Conservation (phyloP, 2,329 filamentous ascomycete species). For the Sclerotinia spermophila region DNA sequence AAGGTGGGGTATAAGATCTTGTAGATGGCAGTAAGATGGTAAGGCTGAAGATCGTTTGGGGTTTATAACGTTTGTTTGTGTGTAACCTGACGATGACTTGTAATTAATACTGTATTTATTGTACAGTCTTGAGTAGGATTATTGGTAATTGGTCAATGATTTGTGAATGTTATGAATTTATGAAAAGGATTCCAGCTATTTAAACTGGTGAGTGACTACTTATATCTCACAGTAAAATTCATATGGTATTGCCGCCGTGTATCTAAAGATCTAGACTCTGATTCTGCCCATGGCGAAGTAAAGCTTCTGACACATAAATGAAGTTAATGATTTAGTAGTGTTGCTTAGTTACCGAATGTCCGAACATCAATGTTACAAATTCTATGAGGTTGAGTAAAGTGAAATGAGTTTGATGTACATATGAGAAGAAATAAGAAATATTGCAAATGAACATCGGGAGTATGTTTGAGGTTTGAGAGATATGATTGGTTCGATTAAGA, state of each 20-base stretch:
- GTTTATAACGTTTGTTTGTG: not conserved
- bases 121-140: not conserved
- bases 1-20: conserved; percentile 11
- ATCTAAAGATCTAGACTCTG: not conserved
- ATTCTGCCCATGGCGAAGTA: conserved; percentile 15
- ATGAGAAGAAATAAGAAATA: not conserved
- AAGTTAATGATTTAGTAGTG: too few species aligned
- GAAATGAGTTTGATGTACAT: conserved; percentile 1
- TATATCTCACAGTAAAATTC: not conserved
- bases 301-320: not conserved
- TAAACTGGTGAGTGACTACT: not conserved
- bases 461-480: not conserved
- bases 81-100: not conserved
- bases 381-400: not conserved
- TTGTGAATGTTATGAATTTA: not conserved
- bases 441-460: not conserved
- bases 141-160: not conserved
- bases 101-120: not conserved
- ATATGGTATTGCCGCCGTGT: not conserved
- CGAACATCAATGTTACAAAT: not conserved
- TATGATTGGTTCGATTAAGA: not conserved
- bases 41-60: conserved; percentile 6
- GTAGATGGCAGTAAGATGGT: not conserved
- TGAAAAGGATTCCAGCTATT: not conserved
- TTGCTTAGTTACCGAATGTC: not conserved